phyloP scores from a whole-genome alignment of 2,329 filamentous ascomycete genomes.

The Purpureocillium lavendulum region DNA sequence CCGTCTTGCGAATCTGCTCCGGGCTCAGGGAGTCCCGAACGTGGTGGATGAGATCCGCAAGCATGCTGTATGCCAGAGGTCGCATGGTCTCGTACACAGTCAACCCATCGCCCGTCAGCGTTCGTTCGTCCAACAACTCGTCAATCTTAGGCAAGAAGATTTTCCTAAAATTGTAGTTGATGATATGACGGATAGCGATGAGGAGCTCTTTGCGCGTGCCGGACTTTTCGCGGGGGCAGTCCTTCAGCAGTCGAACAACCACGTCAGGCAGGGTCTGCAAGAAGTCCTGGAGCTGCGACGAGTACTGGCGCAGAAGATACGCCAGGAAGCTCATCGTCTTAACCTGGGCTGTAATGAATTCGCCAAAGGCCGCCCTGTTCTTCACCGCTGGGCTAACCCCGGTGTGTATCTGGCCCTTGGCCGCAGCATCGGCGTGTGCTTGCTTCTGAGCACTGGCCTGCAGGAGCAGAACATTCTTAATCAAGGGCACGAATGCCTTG shows the following conservation, averaged over 20 bases:
- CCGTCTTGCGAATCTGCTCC: conserved; percentile 88
- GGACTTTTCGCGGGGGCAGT: conserved; percentile 92
- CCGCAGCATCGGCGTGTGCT: conserved; percentile 77
- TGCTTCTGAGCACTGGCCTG: conserved; percentile 91
- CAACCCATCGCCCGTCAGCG: conserved; percentile 87
- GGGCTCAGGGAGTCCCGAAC: conserved; percentile 82
- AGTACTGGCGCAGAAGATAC: conserved; percentile 82
- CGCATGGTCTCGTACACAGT: conserved; percentile 97
- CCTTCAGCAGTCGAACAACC: conserved; percentile 82
- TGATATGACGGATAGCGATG: conserved; percentile 94
- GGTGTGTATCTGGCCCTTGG: conserved; percentile 75
- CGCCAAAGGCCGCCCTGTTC: conserved; percentile 88
- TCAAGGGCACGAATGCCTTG: conserved; percentile 84
- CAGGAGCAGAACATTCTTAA: conserved; percentile 79
- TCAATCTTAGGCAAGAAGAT: conserved; percentile 95
- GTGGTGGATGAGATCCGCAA: conserved; percentile 96
- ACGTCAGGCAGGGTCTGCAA: conserved; percentile 78
- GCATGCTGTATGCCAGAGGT: conserved; percentile 94
- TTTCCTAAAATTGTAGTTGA: conserved; percentile 96
- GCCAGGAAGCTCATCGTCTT: conserved; percentile 99
- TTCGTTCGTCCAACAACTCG: conserved; percentile 87
- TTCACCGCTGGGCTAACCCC: conserved; percentile 91
- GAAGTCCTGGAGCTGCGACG: conserved; percentile 81
- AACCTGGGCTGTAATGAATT: conserved; percentile 95
- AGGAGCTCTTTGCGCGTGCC: conserved; percentile 88